Evolutionary conservation across 2,329 filamentous ascomycete species (phyloP), one percentile per base, ranked within the genome.

Genomic region (Aschersonia sp.): DNA sequence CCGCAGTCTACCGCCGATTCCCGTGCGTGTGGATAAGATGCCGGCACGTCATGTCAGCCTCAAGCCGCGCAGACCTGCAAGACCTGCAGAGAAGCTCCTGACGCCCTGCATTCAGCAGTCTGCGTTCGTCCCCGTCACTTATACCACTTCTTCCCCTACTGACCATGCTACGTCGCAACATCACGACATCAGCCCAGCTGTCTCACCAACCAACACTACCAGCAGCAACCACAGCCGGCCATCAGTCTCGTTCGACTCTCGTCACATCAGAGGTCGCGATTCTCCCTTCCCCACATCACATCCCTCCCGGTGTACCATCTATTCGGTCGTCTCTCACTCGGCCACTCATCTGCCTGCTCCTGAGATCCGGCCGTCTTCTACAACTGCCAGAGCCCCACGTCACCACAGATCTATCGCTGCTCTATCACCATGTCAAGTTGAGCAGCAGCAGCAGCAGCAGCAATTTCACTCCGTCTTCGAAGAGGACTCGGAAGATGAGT

Each of bases 401-500:
- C 51, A 54, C 42, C 59, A 55, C 52, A 60, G 59, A 50, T 63
- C 62, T 12, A 54, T 53, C 6, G 50, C 51, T 12, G 44, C 46
- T 7, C 44, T 54, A 44, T 55, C 54, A 7, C 55, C 51, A 30
- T 54, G 30, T 35, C 58, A 58, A 44, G 51, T 50, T 5, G 54
- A 56, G 45, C 52, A 56, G 7, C 57, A 65, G 41, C 55, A 56
- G 45, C 57, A 65, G 41, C 55, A 20, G 20, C 20, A 20, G 20
- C 20, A 20, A 20, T 20, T 55, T 9, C 53, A 54, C n/a, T 75
- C 72, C 2, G 66, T 74, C 30, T 75, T 75, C 51, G 72, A 75
- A 43, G 54, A 64, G 10, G 71, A 74, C 54, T 68, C 68, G 4
- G 71, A 75, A 50, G 59, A 58, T 10, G 69, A 56, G 5, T 58